These are phyloP conservation scores for Suhomyces xylopsoci DNA, from an alignment of 805 yeast genomes.

Conservation along the genomic window DNA sequence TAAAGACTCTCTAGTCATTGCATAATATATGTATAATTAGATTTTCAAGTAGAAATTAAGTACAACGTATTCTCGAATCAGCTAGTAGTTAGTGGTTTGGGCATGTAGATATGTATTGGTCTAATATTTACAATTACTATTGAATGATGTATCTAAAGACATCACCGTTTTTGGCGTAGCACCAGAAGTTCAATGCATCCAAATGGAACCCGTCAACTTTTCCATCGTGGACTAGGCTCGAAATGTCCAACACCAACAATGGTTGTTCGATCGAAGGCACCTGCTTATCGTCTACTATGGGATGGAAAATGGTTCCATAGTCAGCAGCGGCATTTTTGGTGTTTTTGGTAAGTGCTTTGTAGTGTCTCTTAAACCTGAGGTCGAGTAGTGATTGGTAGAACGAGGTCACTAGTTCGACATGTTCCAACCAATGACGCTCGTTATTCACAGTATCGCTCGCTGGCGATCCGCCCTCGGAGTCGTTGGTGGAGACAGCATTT, in stretches of 20 bases:
- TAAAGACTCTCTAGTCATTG: not conserved
- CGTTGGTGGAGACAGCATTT: not conserved
- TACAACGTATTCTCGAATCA: too few relatives aligned
- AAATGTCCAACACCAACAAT: constrained; percentile 29
- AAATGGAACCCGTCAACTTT: constrained; percentile 33
- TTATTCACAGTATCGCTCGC: not conserved
- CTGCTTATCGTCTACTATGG: constrained; percentile 33
- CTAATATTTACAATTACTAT: not conserved
- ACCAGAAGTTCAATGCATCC: constrained; percentile 30
- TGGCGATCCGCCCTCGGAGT: not conserved
- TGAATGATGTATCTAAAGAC: constrained; percentile 29
- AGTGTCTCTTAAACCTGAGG: constrained; percentile 32
- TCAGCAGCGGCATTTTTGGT: constrained; percentile 7
- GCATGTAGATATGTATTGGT: not conserved
- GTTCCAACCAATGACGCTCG: constrained; percentile 11
- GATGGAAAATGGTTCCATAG: constrained; percentile 29
- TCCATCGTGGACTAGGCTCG: constrained; percentile 32
- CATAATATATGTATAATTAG: not conserved
- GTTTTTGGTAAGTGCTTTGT: constrained; percentile 15
- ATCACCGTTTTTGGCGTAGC: constrained; percentile 40
- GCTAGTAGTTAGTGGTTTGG: too few relatives aligned
- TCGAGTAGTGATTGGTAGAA: constrained; percentile 36
- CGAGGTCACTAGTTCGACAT: constrained; percentile 24
- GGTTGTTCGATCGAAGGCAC: constrained; percentile 41
- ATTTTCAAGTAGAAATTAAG: not conserved